Base-by-base conservation (phyloP, 2,329 filamentous ascomycete genomes). In the Lecanicillium sp. region DNA sequence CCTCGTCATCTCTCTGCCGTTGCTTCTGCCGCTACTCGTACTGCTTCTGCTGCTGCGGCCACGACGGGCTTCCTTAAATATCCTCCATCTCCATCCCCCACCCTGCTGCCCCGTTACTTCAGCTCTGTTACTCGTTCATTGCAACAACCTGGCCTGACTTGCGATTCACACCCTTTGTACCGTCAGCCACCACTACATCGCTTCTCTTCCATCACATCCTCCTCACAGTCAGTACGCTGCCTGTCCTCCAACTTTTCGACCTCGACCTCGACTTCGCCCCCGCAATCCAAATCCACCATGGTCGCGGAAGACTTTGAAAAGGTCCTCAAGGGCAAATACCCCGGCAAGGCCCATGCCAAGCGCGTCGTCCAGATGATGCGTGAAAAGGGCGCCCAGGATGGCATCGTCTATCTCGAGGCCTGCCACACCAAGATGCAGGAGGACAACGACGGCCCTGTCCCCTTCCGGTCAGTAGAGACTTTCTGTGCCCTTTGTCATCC, bases 391-490 rank as follows among this genome's bases (percentile, higher is more conserved):
- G 77, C 77, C 46, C 71, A 70, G 41, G 56, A 53, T 22, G 89
- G 88, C 34, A 71, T 90, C 14, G 72, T 98, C 41, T 98, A 96
- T 58, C 72, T 97, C 33, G 90, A 97, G 67, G 84, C 81, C 39
- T 84, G 89, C 55, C 79, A 82, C 60, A 87, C 81, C 46, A 80
- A 77, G 56, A 70, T 95, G 60, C 76, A 86, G 33, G 90, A 97
- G 64, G 90, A 98, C 60, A 90, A 87, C 55, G 92, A 97, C 61
- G 79, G 85, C 55, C 73, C 81, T 7, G 76, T 80, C 53, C 87
- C 79, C 17, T 96, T 95, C 60, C 76, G 87, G 79, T 88, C n/a
- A n/a, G n/a, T n/a, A n/a, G n/a, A n/a, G n/a, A 71, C 38, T 49
- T 33, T 37, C 11, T 11, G 22, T 35, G 12, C 17, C 9, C 19